Evolutionary conservation across 1,284 basidiomycete species (phyloP).

Genomic region (Ceratobasidium sp.): DNA sequence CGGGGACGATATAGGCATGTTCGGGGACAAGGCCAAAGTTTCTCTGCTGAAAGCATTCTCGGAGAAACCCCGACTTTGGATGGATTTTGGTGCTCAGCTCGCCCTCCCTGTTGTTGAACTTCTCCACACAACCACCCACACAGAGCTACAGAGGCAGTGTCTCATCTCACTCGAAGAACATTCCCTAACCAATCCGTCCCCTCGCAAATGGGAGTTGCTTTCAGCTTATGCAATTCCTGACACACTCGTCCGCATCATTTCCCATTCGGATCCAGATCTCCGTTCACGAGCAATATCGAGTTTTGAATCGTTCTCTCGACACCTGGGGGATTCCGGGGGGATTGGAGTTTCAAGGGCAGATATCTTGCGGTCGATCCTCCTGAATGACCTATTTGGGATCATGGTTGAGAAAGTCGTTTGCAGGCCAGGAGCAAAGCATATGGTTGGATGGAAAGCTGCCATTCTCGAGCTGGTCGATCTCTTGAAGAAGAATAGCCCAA

Average conservation of each 20-base stretch:
- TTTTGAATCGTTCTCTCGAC: background rate
- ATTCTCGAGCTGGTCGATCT: background rate
- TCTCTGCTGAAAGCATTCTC: background rate
- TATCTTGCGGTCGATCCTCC: background rate
- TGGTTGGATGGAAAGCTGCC: background rate
- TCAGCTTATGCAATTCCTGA: constrained; percentile 1
- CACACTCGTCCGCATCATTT: background rate
- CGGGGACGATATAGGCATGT: background rate
- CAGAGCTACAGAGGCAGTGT: background rate
- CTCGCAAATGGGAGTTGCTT: background rate
- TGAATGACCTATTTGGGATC: background rate
- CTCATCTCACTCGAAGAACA: background rate
- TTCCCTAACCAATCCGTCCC: background rate
- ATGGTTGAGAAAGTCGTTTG: background rate
- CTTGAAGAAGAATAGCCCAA: too few relatives aligned
- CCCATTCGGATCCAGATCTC: background rate
- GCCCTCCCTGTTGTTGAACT: background rate
- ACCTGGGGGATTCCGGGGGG: background rate
- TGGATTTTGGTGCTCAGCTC: background rate
- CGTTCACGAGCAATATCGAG: too few relatives aligned
- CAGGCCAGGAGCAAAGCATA: background rate
- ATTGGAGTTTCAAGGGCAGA: too few relatives aligned
- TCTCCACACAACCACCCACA: background rate
- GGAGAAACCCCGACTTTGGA: background rate
- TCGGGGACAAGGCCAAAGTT: background rate